Conservation (phyloP, 2,329 filamentous ascomycete species). For the Arthrinium phaeospermum region DNA sequence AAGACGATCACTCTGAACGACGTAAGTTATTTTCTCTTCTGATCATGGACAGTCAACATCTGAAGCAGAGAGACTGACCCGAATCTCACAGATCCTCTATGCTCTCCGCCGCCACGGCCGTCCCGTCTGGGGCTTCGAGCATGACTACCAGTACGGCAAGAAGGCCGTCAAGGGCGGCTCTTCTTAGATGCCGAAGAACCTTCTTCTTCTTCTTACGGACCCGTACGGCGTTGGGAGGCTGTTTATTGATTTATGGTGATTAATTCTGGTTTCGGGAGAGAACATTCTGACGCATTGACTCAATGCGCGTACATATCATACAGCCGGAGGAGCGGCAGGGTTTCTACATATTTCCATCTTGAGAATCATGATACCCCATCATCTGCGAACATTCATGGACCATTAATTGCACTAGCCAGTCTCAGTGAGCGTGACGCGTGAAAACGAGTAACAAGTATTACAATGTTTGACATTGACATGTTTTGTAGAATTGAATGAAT, state of each 20-base stretch:
- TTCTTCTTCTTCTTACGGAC: background rate
- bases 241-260: conserved; percentile 8
- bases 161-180: conserved; percentile 17
- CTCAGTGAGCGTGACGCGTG: background rate
- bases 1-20: conserved; percentile 70
- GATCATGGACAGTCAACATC: too few relatives aligned
- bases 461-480: background rate
- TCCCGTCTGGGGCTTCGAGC: conserved; percentile 65
- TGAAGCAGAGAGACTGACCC: conserved; percentile 15
- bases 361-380: conserved; percentile 12
- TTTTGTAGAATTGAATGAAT: conserved; percentile 7
- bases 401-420: background rate
- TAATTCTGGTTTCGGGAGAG: conserved; percentile 4
- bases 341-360: conserved; percentile 4
- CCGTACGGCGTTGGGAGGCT: background rate
- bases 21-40: conserved; percentile 46
- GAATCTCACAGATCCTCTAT: conserved; percentile 56
- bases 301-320: background rate
- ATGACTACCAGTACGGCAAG: conserved; percentile 37
- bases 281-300: background rate
- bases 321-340: background rate
- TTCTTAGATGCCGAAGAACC: background rate
- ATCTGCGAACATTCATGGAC: background rate
- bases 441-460: too few relatives aligned
- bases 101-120: conserved; percentile 53